These are phyloP conservation scores for Hebeloma cylindrosporum DNA, from an alignment of 768 basidiomycete species.

Conservation along the genomic window DNA sequence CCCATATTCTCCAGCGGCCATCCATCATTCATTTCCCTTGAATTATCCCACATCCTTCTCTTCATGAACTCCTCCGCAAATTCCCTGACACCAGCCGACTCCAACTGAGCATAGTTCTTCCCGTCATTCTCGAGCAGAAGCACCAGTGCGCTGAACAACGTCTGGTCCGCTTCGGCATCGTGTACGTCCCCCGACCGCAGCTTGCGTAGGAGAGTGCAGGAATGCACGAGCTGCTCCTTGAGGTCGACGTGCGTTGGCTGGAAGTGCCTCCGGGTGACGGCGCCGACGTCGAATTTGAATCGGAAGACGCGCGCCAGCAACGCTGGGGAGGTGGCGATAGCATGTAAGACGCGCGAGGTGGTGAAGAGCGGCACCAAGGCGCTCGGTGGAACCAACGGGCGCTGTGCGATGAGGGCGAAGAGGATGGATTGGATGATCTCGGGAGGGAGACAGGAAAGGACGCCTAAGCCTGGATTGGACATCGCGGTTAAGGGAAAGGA, in stretches of 20 bases:
- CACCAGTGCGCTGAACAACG: constrained; percentile 50
- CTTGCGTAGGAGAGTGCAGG: constrained; percentile 40
- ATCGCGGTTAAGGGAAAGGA: no score
- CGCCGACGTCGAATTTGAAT: constrained; percentile 54
- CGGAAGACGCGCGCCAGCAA: constrained; percentile 58
- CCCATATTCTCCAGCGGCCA: constrained; percentile 56
- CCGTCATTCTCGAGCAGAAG: constrained; percentile 71
- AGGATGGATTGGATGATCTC: constrained; percentile 54
- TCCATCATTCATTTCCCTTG: constrained; percentile 35
- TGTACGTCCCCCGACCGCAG: constrained; percentile 31
- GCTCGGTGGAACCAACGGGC: constrained; percentile 46
- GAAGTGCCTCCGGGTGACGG: constrained; percentile 52
- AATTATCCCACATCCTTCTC: constrained; percentile 45
- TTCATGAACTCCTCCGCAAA: constrained; percentile 48
- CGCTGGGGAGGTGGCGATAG: constrained; percentile 33
- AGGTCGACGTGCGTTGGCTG: constrained; percentile 31
- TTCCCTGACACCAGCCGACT: constrained; percentile 46
- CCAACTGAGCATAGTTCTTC: constrained; percentile 57
- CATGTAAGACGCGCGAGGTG: constrained; percentile 41
- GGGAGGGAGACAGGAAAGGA: constrained; percentile 35
- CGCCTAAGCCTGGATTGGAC: no score
- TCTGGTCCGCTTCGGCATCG: constrained; percentile 28
- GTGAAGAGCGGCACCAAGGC: constrained; percentile 49
- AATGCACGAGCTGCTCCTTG: constrained; percentile 34
- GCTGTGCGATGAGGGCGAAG: constrained; percentile 42